Evolutionary conservation across 352 stramenopile genomes (phyloP), one percentile per base, ranked within the genome.

Genomic region (Pythium dissimile): DNA sequence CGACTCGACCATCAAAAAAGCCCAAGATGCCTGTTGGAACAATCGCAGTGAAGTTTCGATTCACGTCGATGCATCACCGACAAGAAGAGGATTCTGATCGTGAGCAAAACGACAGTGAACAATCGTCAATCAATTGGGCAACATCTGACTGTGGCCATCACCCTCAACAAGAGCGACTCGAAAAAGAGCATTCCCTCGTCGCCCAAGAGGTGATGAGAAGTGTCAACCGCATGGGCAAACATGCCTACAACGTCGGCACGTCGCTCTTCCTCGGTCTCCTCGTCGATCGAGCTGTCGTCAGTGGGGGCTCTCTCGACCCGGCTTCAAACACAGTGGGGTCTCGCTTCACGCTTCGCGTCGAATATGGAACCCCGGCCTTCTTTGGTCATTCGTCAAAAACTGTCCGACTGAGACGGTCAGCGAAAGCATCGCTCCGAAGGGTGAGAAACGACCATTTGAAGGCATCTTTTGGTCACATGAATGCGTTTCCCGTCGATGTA

Each of bases 401-500:
- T 12, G 23, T 62, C 21, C 45, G 32, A 15, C 23, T 67, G 12
- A 67, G 61, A 20, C 37, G 60, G 46, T 62, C 47, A 13, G 53
- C 53, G 10, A 62, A 54, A 30, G 45, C 52, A n/a, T 30, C 38
- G 13, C 34, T 62, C n/a, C 41, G 45, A n/a, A 11, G 12, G 11
- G 21, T 35, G 1, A 23, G 31, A 15, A 47, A 54, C 23, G 42
- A 53, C 6, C 24, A 6, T 1, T 27, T 59, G 11, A 20, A 21
- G 42, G 58, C 49, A 16, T 37, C 12, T 16, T 1, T 65, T 9
- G 30, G 35, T 8, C 61, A 68, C 32, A 59, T 68, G 46, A 68
- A 68, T 26, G 61, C 49, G n/a, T 68, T 68, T 24, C 61, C 61
- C 16, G 35, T 68, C 54, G 61, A 64, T 10, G 7, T 63, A 1